phyloP scores from a whole-genome alignment of 257 asterid genomes.

The Capsicum rhomboideum region DNA sequence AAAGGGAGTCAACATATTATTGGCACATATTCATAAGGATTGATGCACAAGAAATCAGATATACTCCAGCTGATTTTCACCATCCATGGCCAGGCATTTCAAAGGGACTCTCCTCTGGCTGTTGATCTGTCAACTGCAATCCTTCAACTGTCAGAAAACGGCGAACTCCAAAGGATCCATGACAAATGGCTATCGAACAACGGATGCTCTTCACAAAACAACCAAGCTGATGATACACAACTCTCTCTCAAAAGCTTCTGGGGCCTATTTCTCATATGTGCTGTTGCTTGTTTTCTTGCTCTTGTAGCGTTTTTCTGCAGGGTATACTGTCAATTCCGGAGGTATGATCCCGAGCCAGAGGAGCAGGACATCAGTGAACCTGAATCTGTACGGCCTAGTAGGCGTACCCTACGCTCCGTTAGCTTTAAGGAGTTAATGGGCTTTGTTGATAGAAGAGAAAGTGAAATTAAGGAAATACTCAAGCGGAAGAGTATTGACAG shows the following conservation, averaged over 20 bases:
- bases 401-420: conserved; percentile 23
- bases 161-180: conserved; percentile 77
- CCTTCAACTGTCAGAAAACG: conserved; percentile 81
- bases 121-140: conserved; percentile 72
- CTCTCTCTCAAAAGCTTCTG: conserved; percentile 91
- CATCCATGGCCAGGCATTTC: conserved; percentile 51
- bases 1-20: not conserved
- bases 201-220: conserved; percentile 42
- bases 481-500: conserved; percentile 37
- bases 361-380: conserved; percentile 28
- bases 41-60: not conserved
- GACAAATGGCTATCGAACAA: conserved; percentile 62
- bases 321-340: conserved; percentile 51
- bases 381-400: conserved; percentile 19
- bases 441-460: conserved; percentile 69
- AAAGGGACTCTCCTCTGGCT: conserved; percentile 72
- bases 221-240: conserved; percentile 32
- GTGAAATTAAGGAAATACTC: conserved; percentile 58
- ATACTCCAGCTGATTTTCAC: not conserved
- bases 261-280: conserved; percentile 87
- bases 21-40: not conserved
- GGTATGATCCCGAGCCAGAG: conserved; percentile 35
- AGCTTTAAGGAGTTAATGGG: conserved; percentile 58
- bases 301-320: conserved; percentile 39
- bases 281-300: conserved; percentile 49